These are phyloP conservation scores for Mortierella polycephala DNA, from an alignment of 371 early-diverging fungal genomes.

Conservation along the genomic window DNA sequence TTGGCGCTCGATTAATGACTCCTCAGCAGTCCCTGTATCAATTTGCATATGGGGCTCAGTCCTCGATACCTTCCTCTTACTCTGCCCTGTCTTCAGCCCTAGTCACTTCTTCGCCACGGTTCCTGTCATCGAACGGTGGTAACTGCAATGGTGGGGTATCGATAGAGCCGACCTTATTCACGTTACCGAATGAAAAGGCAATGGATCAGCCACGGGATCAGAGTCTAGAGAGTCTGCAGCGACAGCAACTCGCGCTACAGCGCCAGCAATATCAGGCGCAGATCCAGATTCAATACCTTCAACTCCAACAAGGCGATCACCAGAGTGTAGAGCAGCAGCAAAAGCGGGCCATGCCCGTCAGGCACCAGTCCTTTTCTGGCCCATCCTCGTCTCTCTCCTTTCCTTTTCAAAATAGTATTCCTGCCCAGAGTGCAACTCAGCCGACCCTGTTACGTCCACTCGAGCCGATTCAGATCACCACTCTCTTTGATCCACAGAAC, in stretches of 20 bases:
- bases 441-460: background rate
- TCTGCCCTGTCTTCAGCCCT: too few species aligned
- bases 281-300: conserved; percentile 29
- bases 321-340: conserved; percentile 11
- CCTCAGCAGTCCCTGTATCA: too few species aligned
- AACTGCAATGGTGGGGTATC: too few species aligned
- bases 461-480: conserved; percentile 10
- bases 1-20: too few species aligned
- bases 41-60: too few species aligned
- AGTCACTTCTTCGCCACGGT: too few species aligned
- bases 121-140: too few species aligned
- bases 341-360: conserved; percentile 6
- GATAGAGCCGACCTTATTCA: too few species aligned
- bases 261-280: conserved; percentile 28
- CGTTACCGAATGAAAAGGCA: too few species aligned
- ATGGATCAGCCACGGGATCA: conserved; percentile 3
- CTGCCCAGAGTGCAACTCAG: background rate
- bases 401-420: too few species aligned
- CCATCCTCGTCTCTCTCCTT: conserved; percentile 10
- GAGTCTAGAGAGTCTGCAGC: conserved; percentile 5
- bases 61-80: too few species aligned
- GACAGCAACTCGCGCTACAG: conserved; percentile 21
- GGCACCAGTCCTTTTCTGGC: conserved; percentile 12
- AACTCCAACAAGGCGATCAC: conserved; percentile 20
- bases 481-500: background rate